phyloP scores from a whole-genome alignment of 2,329 filamentous ascomycete species.

The Tolypocladium ophioglossoides region DNA sequence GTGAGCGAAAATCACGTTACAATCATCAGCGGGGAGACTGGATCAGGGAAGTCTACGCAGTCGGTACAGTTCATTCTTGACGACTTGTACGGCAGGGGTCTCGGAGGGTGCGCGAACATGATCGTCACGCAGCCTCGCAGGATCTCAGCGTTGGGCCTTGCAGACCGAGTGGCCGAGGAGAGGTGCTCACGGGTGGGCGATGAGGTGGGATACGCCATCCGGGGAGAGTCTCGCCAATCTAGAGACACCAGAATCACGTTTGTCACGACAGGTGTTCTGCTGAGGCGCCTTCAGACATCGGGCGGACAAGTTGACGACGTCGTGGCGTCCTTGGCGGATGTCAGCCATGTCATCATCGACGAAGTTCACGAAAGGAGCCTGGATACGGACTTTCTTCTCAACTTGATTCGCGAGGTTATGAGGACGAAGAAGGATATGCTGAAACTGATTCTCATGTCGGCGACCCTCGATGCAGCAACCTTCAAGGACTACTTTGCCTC shows the following conservation, averaged over 20 bases:
- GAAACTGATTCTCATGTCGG: conserved; percentile 91
- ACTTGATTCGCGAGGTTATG: conserved; percentile 75
- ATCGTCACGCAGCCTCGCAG: conserved; percentile 91
- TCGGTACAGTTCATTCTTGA: conserved; percentile 94
- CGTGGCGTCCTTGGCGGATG: conserved; percentile 69
- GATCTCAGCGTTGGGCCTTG: conserved; percentile 88
- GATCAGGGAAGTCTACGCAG: conserved; percentile 93
- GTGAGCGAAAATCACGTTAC: conserved; percentile 76
- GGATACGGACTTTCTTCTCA: conserved; percentile 88
- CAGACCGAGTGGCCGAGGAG: conserved; percentile 90
- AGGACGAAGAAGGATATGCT: conserved; percentile 64
- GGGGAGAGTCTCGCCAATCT: conserved; percentile 74
- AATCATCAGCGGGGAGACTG: conserved; percentile 94
- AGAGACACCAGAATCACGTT: conserved; percentile 80
- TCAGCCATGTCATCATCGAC: conserved; percentile 91
- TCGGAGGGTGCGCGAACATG: conserved; percentile 75
- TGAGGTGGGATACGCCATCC: conserved; percentile 85
- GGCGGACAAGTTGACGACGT: conserved; percentile 73
- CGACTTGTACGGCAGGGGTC: conserved; percentile 65
- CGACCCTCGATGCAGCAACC: conserved; percentile 78
- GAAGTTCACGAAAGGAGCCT: conserved; percentile 94
- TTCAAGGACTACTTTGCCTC: conserved; percentile 77
- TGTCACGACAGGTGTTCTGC: conserved; percentile 86
- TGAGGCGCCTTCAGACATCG: conserved; percentile 83
- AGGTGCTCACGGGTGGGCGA: conserved; percentile 71